A percentile compares a stretch with the other conserved stretches of the same genome.
Evolutionary conservation across 179 eudicot genomes (phyloP).

Genomic region (Silene coronaria): DNA sequence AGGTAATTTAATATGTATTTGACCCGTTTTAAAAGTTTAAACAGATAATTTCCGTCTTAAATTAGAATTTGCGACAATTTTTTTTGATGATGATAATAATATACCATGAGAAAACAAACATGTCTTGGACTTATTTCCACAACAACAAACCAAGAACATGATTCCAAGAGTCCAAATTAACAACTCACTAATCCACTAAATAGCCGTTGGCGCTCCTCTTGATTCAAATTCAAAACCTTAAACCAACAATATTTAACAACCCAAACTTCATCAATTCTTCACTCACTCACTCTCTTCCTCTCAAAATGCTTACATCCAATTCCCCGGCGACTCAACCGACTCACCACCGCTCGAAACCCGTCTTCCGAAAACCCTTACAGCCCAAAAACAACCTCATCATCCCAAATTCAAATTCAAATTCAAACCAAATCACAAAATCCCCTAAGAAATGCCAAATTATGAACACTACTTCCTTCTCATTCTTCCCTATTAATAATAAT

Average conservation of each 20-base stretch:
- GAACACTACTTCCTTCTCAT: constrained; percentile 1
- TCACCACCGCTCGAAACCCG: constrained; percentile 22
- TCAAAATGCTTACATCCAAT: constrained; percentile 32
- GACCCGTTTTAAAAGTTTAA: no score
- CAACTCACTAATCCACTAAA: not conserved
- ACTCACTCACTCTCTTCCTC: not conserved
- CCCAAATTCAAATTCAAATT: not conserved
- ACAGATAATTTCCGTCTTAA: no score
- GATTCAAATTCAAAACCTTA: constrained; percentile 26
- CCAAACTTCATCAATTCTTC: not conserved
- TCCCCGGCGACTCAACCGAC: constrained; percentile 24
- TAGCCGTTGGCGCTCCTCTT: constrained; percentile 31
- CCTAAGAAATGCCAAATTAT: not conserved
- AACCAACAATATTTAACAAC: not conserved
- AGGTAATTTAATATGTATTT: no score
- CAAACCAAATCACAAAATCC: constrained; percentile 1
- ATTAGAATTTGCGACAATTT: no score
- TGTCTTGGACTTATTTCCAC: no score
- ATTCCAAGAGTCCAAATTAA: not conserved
- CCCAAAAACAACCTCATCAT: constrained; percentile 36
- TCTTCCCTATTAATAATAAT: not conserved
- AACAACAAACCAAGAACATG: no score
- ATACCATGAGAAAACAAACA: no score
- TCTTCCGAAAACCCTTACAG: constrained; percentile 41
- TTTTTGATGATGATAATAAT: no score